phyloP scores from a whole-genome alignment of 768 basidiomycete species.

The Rhodocollybia butyracea region DNA sequence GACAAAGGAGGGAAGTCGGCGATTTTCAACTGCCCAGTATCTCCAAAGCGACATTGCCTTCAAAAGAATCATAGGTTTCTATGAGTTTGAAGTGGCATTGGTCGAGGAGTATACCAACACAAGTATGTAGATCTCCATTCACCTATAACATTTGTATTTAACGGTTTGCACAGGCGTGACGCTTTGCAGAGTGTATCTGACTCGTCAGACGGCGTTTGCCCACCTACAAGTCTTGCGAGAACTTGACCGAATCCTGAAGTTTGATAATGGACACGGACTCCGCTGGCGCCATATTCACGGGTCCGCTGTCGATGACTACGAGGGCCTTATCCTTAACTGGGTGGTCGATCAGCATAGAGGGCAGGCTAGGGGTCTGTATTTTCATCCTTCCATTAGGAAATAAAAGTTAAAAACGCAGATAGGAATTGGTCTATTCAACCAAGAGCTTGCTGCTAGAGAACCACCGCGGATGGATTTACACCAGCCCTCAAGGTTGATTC shows the following conservation, averaged over 20 bases:
- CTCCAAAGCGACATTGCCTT: conserved; percentile 25
- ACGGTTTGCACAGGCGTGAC: conserved; percentile 16
- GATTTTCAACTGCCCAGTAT: conserved; percentile 16
- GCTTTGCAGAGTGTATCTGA: conserved; percentile 17
- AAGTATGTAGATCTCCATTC: conserved; percentile 17
- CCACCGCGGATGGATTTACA: conserved; percentile 15
- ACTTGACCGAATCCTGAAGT: conserved; percentile 10
- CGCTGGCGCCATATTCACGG: conserved; percentile 17
- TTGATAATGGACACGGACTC: conserved; percentile 14
- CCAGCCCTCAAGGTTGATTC: conserved; percentile 11
- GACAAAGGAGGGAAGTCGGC: conserved; percentile 11
- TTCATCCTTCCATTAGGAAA: not conserved
- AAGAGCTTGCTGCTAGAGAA: conserved; percentile 7
- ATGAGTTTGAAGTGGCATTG: conserved; percentile 24
- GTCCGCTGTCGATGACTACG: not conserved
- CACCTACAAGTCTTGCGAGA: conserved; percentile 11
- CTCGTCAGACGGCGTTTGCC: conserved; percentile 15
- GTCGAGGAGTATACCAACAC: conserved; percentile 15
- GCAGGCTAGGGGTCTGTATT: conserved; percentile 14
- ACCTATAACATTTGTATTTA: not conserved
- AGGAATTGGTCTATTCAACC: conserved; percentile 23
- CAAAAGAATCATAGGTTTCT: conserved; percentile 20
- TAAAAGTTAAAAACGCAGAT: not conserved
- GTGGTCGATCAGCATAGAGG: conserved; percentile 15
- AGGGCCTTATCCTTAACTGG: conserved; percentile 9